Base-by-base conservation (phyloP, 257 asterid genomes). In the Solanum peruvianum region DNA sequence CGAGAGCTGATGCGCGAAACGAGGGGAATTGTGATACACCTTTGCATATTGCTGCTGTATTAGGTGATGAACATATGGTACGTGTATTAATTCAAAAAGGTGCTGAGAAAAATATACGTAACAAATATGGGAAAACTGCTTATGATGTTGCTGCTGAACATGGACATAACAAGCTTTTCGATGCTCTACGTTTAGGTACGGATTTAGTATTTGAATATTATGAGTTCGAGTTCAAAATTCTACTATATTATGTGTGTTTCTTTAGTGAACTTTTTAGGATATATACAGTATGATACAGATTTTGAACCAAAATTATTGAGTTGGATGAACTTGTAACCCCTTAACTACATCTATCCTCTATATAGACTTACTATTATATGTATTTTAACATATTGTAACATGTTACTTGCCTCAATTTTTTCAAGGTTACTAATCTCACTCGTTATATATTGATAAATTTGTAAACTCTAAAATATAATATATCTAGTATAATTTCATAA, bases 91-190 rank as follows among this genome's bases (percentile, higher is more conserved):
- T 95, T 18, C 94, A 91, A 66, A 94, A 93, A 70, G 98, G 98
- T 14, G 94, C 97, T 0, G 95, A 93, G 45, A 95, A 95, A 49
- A 93, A 94, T 3, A 84, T 94, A 5, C 81, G 97, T 70, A 94
- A 93, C 91, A 89, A 85, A 14, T 64, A 14, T 0, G 95, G 98
- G 3, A 93, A 91, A 42, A 94, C 96, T 0, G 95, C 96, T 4
- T 94, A 93, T 39, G 98, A 94, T 56, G 92, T 94, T 11, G 98
- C 97, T 3, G 98, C 95, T 2, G 97, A 95, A 85, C 88, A 91
- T 49, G 98, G 98, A n/a, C 92, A 94, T 82, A 41, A 87, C 1
- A 90, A 90, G 87, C 93, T 95, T 27, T 95, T 92, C 75, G 97
- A 95, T 14, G 92, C 90, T 3, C 95, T 95, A 5, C 93, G 92